These are phyloP conservation scores for Phyllosticta paracitricarpa DNA, from an alignment of 2,329 filamentous ascomycete genomes.

Conservation along the genomic window DNA sequence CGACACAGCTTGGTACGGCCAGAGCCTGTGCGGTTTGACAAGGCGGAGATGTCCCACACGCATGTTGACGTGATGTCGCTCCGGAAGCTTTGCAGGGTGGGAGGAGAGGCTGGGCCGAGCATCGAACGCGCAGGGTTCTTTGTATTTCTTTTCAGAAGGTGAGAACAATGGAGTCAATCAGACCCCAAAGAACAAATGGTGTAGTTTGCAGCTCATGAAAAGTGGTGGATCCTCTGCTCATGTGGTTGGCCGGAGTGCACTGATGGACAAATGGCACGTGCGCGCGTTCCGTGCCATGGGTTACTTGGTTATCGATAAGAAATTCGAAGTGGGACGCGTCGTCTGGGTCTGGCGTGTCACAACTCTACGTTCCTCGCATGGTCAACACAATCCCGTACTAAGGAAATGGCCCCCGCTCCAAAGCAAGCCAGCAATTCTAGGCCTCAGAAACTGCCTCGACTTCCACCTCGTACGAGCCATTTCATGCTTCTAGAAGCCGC, in stretches of 20 bases:
- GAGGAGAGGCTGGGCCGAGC: not conserved
- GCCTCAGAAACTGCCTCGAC: not conserved
- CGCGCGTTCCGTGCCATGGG: no score
- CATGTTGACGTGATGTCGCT: not conserved
- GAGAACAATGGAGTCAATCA: no score
- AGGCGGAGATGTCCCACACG: conserved; percentile 7
- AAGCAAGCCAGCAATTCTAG: not conserved
- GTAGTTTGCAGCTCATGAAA: no score
- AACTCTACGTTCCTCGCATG: not conserved
- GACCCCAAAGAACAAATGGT: no score
- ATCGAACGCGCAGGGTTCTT: no score
- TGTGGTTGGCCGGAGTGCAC: no score
- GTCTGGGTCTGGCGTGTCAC: not conserved
- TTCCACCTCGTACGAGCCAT: conserved; percentile 17
- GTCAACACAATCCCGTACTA: conserved; percentile 13
- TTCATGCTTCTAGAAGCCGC: not conserved
- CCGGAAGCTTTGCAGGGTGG: not conserved
- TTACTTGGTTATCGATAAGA: no score
- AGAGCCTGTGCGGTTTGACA: not conserved
- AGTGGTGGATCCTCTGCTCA: no score
- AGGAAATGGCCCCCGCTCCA: not conserved
- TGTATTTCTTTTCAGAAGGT: no score
- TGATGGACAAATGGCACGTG: no score
- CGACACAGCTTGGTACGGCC: conserved; percentile 1
- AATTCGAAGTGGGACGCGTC: no score